Base-by-base conservation (phyloP, 495 filamentous ascomycete species). In the Parathielavia appendiculata region DNA sequence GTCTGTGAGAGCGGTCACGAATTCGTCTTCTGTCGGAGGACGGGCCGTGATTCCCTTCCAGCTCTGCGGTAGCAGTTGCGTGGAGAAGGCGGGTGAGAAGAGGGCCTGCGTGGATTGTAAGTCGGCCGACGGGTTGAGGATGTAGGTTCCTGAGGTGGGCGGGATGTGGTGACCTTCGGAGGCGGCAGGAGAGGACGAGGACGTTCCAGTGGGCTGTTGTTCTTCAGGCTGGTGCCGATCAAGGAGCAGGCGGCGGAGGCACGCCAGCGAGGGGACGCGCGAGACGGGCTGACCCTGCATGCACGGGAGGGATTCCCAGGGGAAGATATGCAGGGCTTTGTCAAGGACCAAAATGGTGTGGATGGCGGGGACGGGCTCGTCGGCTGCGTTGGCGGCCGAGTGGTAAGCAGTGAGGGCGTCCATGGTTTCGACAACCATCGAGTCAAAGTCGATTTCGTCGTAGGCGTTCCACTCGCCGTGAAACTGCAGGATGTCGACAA, bases 361-460 rank as follows among this genome's bases (percentile, higher is more conserved):
- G 3, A 74, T 73, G n/a, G 69, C 69, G 4, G 70, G 69, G 14
- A 62, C 49, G 6, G 63, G 17, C 26, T 50, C 48, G 1, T 36
- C 58, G 16, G 56, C 57, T 22, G 66, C 67, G 14, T 71, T 73
- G 23, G 78, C 78, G 23, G 83, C 78, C 14, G 64, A 40, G 63
- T 98, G 86, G 64, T 97, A 96, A 1, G 81, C 76, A 26, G 85
- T 79, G 17, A 97, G 73, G 6, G 90, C 89, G 68, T 95, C 90
- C 8, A 86, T 79, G 1, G 88, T 89, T 40, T 93, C 90, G 17
- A 97, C 77, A 16, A 88, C 83, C 79, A 97, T 91, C 51, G 83
- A 80, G 65, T 98, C 93, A 62, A 96, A 92, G 68, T 98, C 92
- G 64, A 98, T 87, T 74, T 98, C 93, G 67, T 97, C 95, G 74